Base-by-base conservation (phyloP, 1,139 yeast genomes). In the Nadsonia commutata region DNA sequence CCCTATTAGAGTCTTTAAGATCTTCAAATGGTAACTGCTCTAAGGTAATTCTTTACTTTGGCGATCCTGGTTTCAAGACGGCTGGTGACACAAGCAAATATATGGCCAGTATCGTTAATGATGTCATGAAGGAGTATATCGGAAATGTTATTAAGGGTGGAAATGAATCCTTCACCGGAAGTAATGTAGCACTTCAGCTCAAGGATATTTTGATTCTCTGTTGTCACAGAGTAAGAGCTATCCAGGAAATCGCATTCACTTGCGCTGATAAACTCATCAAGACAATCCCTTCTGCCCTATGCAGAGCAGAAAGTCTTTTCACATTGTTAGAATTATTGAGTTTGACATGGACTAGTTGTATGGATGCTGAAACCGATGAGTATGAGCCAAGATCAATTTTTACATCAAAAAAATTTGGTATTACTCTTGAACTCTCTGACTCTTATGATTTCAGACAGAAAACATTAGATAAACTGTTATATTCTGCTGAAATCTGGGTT, bases 291-390 rank as follows among this genome's bases (percentile, higher is more conserved):
- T 78, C 94, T 0, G 68, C 93, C 1, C 68, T 93, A 42, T 84
- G 95, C 56, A 82, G 80, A 51, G 77, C 74, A 40, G 68, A 68
- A 41, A 76, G 94, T 52, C 68, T 88, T 48, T 88, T 76, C 62
- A 75, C 94, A 0, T 63, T 88, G 46, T 69, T 93, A 50, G 98
- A 93, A 57, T 68, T 90, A 44, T 67, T 93, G 55, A 76, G 84
- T 1, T 65, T 86, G 42, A 65, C 88, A 41, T 84, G 83, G 62
- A 80, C 81, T 50, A 79, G 94, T 63, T 73, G 85, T 40, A 67
- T 80, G 38, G 96, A 88, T 60, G 86, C 90, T n/a, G 94, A 83
- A 52, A 74, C 78, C 23, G 80, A 81, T 56, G 85, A 79, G 60
- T 90, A 85, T 58, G 84, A 81, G 48, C 97, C 98, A 3, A 72